Evolutionary conservation across 2,329 filamentous ascomycete genomes (phyloP).

Genomic region (Phialophora tarda): DNA sequence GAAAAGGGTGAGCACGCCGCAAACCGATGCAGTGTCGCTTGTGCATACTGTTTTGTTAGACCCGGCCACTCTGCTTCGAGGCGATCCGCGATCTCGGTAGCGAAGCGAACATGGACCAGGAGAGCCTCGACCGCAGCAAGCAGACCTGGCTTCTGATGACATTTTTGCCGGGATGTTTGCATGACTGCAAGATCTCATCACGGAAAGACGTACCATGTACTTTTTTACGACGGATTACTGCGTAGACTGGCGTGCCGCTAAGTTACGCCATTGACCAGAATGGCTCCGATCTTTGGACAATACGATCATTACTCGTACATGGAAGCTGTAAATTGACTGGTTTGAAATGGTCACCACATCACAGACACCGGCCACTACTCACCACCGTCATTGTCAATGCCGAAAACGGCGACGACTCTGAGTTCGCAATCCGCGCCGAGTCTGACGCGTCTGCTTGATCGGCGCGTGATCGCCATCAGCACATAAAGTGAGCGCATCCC

Average conservation of each 20-base stretch:
- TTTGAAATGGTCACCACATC: neutral
- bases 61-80: conserved; percentile 3
- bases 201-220: neutral
- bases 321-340: neutral
- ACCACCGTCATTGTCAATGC: neutral
- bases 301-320: neutral
- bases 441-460: neutral
- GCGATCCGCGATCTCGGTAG: conserved; percentile 9
- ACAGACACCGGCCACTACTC: neutral
- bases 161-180: neutral
- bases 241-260: neutral
- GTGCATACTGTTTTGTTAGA: neutral
- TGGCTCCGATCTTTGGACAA: neutral
- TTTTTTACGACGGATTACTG: neutral
- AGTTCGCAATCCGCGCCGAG: neutral
- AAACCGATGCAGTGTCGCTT: neutral
- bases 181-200: neutral
- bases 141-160: neutral
- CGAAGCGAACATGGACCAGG: conserved; percentile 11
- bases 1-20: neutral
- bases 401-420: neutral
- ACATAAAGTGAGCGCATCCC: neutral
- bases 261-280: neutral
- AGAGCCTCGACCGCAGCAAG: neutral
- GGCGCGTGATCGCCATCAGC: neutral